Conservation (phyloP, 2,329 filamentous ascomycete genomes). For the Colletotrichum lindemuthianum region DNA sequence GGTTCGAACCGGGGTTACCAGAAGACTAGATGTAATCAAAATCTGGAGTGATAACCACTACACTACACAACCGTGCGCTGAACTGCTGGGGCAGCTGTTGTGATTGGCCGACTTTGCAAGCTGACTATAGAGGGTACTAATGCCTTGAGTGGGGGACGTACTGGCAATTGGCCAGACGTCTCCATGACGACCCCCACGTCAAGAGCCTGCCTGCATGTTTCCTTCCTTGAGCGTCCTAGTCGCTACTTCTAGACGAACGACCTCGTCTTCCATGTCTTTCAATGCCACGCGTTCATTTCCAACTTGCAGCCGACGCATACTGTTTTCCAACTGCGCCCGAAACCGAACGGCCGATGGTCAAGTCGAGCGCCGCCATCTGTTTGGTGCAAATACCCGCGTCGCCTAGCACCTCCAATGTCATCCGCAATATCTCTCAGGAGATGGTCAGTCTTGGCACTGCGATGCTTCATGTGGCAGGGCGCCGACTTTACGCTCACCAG, state of each 20-base stretch:
- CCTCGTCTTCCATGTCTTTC: no score
- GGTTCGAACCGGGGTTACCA: conserved; percentile 36
- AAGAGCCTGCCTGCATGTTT: no score
- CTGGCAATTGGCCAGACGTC: background rate
- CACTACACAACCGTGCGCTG: conserved; percentile 25
- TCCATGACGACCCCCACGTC: background rate
- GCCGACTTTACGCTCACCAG: background rate
- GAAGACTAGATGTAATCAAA: conserved; percentile 24
- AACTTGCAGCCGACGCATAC: no score
- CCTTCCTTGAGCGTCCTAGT: no score
- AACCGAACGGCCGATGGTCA: background rate
- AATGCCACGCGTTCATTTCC: no score
- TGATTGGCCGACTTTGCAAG: background rate
- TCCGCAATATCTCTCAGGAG: conserved; percentile 20
- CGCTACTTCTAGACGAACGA: no score
- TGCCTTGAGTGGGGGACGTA: background rate
- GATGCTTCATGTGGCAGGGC: conserved; percentile 17
- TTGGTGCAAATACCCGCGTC: conserved; percentile 15
- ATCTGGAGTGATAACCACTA: conserved; percentile 36
- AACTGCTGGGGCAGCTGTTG: background rate
- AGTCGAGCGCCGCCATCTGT: conserved; percentile 3
- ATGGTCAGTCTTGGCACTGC: conserved; percentile 16
- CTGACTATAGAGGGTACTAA: background rate
- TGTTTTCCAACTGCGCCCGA: background rate
- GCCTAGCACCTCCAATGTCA: background rate